A percentile compares a stretch with the other conserved stretches of the same genome.
Conservation (phyloP, 805 yeast genomes). For the Candida ulmi region DNA sequence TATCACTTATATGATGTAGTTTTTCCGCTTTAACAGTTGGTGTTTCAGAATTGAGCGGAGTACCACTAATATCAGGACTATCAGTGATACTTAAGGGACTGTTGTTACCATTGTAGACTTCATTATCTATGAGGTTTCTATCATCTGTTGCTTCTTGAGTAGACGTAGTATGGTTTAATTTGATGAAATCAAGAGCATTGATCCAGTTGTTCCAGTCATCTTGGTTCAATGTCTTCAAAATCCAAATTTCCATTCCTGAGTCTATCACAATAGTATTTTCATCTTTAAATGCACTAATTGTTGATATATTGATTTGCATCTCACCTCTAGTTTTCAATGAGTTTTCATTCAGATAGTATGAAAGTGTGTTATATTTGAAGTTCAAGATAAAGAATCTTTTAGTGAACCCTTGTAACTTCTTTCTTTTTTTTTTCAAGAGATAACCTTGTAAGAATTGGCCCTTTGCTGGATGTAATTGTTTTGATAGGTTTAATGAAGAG, state of each 20-base stretch:
- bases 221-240: slow-evolving; percentile 58
- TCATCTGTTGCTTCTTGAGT: no score
- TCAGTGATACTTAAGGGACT: neutral
- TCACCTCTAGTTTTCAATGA: slow-evolving; percentile 80
- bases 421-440: slow-evolving; percentile 73
- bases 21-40: neutral
- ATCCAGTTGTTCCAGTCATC: slow-evolving; percentile 80
- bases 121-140: neutral
- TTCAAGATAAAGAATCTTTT: slow-evolving; percentile 82
- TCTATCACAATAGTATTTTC: slow-evolving; percentile 73
- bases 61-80: neutral
- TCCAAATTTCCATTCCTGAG: slow-evolving; percentile 95
- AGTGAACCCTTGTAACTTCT: slow-evolving; percentile 80
- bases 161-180: slow-evolving; percentile 7
- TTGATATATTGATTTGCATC: slow-evolving; percentile 79
- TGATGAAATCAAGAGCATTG: slow-evolving; percentile 55
- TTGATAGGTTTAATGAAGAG: slow-evolving; percentile 14
- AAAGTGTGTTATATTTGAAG: slow-evolving; percentile 73
- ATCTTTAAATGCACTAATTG: slow-evolving; percentile 71
- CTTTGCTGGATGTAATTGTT: slow-evolving; percentile 40
- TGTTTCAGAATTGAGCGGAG: neutral
- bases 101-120: neutral
- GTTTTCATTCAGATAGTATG: slow-evolving; percentile 69
- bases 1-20: neutral
- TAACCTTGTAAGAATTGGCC: slow-evolving; percentile 76